phyloP scores from a whole-genome alignment of 2,329 filamentous ascomycete species.

The Aspergillus udagawae region DNA sequence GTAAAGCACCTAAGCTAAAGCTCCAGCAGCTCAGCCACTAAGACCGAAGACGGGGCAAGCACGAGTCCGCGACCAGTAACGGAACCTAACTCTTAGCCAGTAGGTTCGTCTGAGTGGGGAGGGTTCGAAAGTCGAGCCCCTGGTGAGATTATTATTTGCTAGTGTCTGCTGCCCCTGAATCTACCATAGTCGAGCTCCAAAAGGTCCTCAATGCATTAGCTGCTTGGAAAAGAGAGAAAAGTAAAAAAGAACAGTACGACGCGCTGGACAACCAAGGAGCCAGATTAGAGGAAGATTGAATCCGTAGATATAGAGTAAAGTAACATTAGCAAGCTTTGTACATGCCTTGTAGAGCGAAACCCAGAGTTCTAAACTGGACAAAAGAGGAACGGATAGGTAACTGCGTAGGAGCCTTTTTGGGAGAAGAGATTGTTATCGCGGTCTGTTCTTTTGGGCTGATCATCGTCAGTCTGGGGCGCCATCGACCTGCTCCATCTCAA shows the following conservation, averaged over 20 bases:
- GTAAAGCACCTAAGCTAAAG: neutral
- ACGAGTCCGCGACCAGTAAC: neutral
- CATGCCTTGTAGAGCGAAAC: neutral
- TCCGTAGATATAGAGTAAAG: neutral
- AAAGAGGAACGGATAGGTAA: neutral
- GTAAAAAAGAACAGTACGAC: neutral
- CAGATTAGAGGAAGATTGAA: neutral
- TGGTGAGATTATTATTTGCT: slow-evolving; percentile 2
- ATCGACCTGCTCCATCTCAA: slow-evolving; percentile 4
- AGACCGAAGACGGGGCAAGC: neutral
- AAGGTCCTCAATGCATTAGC: slow-evolving; percentile 2
- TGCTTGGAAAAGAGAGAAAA: neutral
- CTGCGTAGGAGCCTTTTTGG: neutral
- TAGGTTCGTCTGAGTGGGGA: slow-evolving; percentile 6
- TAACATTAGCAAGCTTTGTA: neutral
- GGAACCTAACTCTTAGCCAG: slow-evolving; percentile 11
- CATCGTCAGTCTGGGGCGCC: slow-evolving; percentile 15
- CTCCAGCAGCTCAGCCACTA: neutral
- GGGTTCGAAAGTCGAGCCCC: slow-evolving; percentile 9
- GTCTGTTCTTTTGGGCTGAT: slow-evolving; percentile 16
- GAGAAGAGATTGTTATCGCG: neutral
- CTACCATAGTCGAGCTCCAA: slow-evolving; percentile 9
- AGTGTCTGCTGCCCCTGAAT: slow-evolving; percentile 13
- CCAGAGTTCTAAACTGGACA: neutral
- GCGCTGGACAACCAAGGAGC: neutral